phyloP scores from a whole-genome alignment of 1,284 basidiomycete species.

The Psilocybe mexicana region DNA sequence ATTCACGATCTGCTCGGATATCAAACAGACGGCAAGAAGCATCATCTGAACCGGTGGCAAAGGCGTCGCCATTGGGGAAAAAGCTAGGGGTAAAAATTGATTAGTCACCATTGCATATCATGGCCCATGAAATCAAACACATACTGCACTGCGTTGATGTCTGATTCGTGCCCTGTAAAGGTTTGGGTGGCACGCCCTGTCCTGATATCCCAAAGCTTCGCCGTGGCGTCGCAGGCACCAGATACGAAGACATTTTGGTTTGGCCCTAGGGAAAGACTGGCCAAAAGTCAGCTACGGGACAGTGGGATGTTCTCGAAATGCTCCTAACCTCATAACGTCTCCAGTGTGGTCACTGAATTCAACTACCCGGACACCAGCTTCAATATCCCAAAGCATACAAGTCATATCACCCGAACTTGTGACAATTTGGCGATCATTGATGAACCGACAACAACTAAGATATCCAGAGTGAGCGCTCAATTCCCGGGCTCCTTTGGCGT shows the following conservation, averaged over 20 bases:
- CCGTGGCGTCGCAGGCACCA: constrained; percentile 96
- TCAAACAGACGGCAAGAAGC: constrained; percentile 98
- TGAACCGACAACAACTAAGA: constrained; percentile 96
- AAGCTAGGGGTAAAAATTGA: constrained; percentile 59
- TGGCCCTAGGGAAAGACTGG: constrained; percentile 90
- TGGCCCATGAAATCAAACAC: constrained; percentile 35
- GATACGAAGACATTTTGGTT: constrained; percentile 97
- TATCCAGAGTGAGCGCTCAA: constrained; percentile 97
- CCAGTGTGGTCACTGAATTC: constrained; percentile 99
- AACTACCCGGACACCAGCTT: constrained; percentile 91
- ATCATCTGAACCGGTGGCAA: constrained; percentile 98
- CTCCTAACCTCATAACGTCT: constrained; percentile 92
- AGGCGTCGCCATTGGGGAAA: constrained; percentile 99
- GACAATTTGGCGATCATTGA: constrained; percentile 97
- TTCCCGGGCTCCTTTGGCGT: constrained; percentile 83
- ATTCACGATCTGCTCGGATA: constrained; percentile 94
- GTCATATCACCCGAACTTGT: constrained; percentile 99
- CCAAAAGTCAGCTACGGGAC: constrained; percentile 17
- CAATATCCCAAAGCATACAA: constrained; percentile 99
- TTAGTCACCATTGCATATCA: constrained; percentile 7
- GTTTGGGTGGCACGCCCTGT: constrained; percentile 97
- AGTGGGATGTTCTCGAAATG: constrained; percentile 6
- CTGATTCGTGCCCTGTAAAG: constrained; percentile 97
- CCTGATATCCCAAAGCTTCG: constrained; percentile 98
- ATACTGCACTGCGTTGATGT: constrained; percentile 98